Conservation (phyloP, 495 filamentous ascomycete species). For the Xylaria cubensis region DNA sequence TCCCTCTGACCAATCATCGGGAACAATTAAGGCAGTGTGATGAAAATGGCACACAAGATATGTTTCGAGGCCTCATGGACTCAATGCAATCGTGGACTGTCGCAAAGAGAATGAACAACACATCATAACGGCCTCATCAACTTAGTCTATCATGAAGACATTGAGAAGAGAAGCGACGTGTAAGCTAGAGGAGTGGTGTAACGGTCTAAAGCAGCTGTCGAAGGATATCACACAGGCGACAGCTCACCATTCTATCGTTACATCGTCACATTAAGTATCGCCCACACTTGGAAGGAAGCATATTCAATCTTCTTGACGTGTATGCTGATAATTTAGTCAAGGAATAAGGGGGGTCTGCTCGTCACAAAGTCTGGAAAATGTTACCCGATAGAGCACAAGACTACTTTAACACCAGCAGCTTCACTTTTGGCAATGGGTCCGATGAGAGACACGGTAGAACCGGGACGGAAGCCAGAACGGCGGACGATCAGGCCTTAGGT, state of each 20-base stretch:
- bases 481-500: slow-evolving; percentile 21
- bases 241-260: background rate
- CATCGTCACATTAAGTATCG: background rate
- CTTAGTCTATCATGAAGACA: background rate
- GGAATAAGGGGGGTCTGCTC: slow-evolving; percentile 10
- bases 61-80: slow-evolving; percentile 12
- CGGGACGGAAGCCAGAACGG: slow-evolving; percentile 12
- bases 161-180: slow-evolving; percentile 16
- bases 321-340: slow-evolving; percentile 13
- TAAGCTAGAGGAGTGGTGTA: slow-evolving; percentile 9
- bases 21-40: background rate
- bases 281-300: slow-evolving; percentile 1
- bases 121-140: slow-evolving; percentile 7
- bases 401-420: slow-evolving; percentile 16
- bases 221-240: slow-evolving; percentile 34
- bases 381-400: slow-evolving; percentile 6
- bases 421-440: slow-evolving; percentile 26
- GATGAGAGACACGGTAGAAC: slow-evolving; percentile 21
- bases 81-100: slow-evolving; percentile 4
- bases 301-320: slow-evolving; percentile 17
- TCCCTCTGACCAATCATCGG: background rate
- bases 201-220: slow-evolving; percentile 39
- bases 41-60: slow-evolving; percentile 17
- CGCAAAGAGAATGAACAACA: slow-evolving; percentile 9
- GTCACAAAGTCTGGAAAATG: slow-evolving; percentile 1